Evolutionary conservation across 2,329 filamentous ascomycete genomes (phyloP), one percentile per base, ranked within the genome.

Genomic region (Lachnellula suecica): DNA sequence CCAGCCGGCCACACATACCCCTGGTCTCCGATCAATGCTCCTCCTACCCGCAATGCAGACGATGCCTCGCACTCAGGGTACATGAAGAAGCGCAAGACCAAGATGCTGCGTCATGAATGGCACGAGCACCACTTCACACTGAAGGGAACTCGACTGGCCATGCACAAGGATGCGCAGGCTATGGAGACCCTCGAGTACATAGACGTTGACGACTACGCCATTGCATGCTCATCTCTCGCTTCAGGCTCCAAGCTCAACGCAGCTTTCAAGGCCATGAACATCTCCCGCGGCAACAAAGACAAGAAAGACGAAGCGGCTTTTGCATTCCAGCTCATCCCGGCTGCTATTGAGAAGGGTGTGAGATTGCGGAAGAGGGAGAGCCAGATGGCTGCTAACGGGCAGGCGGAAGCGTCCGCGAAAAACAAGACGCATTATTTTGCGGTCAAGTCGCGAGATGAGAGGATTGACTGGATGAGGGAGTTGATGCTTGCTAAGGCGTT

Each of bases 391-490:
- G 45, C 43, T 34, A 49, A 50, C 25, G 51, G 47, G 5, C 29
- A 42, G 17, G 23, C 44, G 9, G 54, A 57, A 17, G 59, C 23
- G 73, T 72, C 57, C 84, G 82, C 81, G 51, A 84, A 81, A 10
- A 84, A 83, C 63, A 97, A 96, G 79, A 88, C 89, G 41, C 93
- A 97, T 66, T 91, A 97, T 69, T 97, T 97, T 68, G 90, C 93
- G 0, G 93, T 97, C 62, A 88, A 87, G 72, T 84, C 79, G 63
- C 82, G 91, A 13, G 90, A 97, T 66, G 89, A 97, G 68, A 82
- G 93, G 56, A 97, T 97, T 65, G 93, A 97, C 69, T 99, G 94
- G 94, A 95, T 95, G 90, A 80, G 90, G 49, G 90, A 95, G 78
- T 75, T 95, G 56, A 95, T 95, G 90, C 82, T 95, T 42, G 90